Conservation (phyloP, 768 basidiomycete species). For the Lanmaoa rubissima region DNA sequence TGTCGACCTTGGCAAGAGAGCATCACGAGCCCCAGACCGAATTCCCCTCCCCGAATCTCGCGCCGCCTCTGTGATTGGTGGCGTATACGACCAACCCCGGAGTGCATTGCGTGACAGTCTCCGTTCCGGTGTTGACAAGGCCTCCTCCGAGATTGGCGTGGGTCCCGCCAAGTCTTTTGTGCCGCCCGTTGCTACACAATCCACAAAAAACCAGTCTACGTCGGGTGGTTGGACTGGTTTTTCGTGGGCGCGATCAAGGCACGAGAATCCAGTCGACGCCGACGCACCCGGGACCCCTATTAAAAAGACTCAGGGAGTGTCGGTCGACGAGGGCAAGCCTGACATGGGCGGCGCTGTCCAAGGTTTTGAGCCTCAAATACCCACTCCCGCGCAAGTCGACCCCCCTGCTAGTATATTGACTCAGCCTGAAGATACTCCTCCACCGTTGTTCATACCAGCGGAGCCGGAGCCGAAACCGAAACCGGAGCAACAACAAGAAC, state of each 20-base stretch:
- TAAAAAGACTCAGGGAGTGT: conserved; percentile 1
- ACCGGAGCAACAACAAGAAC: neutral
- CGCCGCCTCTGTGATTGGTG: conserved; percentile 30
- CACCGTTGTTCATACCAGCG: conserved; percentile 2
- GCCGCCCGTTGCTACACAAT: conserved; percentile 1
- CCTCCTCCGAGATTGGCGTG: conserved; percentile 25
- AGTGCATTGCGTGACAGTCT: conserved; percentile 10
- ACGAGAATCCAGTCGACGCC: neutral
- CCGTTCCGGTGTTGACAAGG: conserved; percentile 16
- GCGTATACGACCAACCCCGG: conserved; percentile 24
- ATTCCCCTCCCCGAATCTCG: conserved; percentile 31
- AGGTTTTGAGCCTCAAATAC: conserved; percentile 6
- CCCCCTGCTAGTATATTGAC: conserved; percentile 15
- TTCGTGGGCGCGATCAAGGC: conserved; percentile 3
- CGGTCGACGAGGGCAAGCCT: neutral
- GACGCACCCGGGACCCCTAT: neutral
- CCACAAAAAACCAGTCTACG: neutral
- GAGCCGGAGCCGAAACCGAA: neutral
- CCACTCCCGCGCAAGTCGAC: conserved; percentile 28
- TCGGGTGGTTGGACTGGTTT: conserved; percentile 4
- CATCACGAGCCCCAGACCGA: conserved; percentile 16
- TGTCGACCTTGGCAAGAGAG: neutral
- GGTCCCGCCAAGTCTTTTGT: conserved; percentile 7
- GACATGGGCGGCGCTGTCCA: conserved; percentile 3
- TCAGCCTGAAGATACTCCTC: conserved; percentile 5